Conservation (phyloP, 768 basidiomycete species). For the Rhodosporidiobolus odoratus region DNA sequence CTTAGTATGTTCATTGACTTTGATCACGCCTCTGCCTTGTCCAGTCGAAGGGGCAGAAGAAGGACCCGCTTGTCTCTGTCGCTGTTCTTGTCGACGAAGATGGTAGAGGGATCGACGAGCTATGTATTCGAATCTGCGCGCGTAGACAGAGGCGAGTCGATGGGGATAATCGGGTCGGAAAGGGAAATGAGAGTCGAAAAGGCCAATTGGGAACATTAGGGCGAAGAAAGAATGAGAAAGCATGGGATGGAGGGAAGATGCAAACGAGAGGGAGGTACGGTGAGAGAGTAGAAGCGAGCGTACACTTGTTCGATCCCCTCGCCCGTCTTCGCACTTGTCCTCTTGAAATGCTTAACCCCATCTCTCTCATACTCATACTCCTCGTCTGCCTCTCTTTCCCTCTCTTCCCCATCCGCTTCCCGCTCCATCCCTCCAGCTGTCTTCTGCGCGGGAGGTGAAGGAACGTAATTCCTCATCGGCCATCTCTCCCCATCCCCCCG, state of each 20-base stretch:
- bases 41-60: neutral
- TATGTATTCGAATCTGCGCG: constrained; percentile 16
- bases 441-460: neutral
- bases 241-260: too few relatives aligned
- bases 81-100: neutral
- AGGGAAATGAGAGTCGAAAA: neutral
- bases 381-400: neutral
- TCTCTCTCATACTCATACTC: neutral
- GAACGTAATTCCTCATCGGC: constrained; percentile 4
- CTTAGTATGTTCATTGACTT: constrained; percentile 4
- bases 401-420: neutral
- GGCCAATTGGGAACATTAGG: neutral
- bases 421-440: neutral
- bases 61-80: neutral
- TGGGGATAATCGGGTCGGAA: neutral
- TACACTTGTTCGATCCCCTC: constrained; percentile 23
- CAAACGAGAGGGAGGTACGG: too few relatives aligned
- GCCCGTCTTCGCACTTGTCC: constrained; percentile 24
- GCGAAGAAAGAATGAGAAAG: neutral
- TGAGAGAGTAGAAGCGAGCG: neutral
- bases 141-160: neutral
- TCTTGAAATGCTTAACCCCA: constrained; percentile 12
- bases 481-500: neutral
- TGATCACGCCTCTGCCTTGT: constrained; percentile 2
- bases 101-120: constrained; percentile 4